Base-by-base conservation (phyloP, 306 rosid genomes). In the Dryas drummondii region DNA sequence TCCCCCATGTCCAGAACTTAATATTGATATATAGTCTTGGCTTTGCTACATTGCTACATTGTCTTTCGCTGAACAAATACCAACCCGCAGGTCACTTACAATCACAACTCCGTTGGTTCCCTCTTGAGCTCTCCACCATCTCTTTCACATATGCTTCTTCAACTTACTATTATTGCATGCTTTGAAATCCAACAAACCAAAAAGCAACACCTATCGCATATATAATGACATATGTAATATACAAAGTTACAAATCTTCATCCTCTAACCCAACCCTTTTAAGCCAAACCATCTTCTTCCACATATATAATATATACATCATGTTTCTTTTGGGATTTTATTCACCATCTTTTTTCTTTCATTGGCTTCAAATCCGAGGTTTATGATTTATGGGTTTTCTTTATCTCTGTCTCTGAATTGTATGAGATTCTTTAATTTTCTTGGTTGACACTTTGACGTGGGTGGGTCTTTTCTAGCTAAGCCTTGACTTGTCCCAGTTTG, bases 321-420 rank as follows among this genome's bases (percentile, higher is more conserved):
- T 76, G 70, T 60, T 74, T 73, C 53, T 57, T 62, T 32, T 32
- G 37, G 37, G 37, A 32, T 32, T 32, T 55, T 77, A 65, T 58
- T 78, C 75, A 67, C 7, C 79, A 72, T 73, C 55, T 70, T 55
- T 70, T 78, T 79, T 53, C 51, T 66, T 76, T 19, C 86, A 5
- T 59, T 76, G 58, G 65, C 75, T 88, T 78, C 80, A 66, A 84
- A 82, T 83, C 81, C 62, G 80, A 80, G 78, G 73, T 41, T 76
- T 71, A 22, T 83, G 77, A 53, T 82, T 78, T 17, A 67, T 76
- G 78, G 83, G 78, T 76, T 72, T 80, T 69, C 40, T 64, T 13
- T 56, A 17, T 72, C 68, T 62, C 46, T 32, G 37, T 56, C 73
- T 72, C 78, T 69, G 58, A 81, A 81, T 77, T 76, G 73, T 78